These are phyloP conservation scores for Lodderomyces jiufengensis DNA, from an alignment of 1,139 yeast species.

Conservation along the genomic window DNA sequence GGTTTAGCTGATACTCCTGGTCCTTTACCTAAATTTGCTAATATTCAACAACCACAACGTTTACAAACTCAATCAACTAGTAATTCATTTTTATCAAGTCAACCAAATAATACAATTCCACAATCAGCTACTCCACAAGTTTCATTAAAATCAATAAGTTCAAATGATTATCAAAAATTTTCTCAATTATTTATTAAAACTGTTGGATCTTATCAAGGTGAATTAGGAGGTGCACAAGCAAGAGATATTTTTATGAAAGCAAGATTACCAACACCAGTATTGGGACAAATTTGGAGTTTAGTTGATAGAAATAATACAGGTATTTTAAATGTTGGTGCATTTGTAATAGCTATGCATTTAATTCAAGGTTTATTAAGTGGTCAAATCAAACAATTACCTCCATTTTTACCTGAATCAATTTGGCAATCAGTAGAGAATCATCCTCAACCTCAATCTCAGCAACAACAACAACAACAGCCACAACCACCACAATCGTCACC, in stretches of 20 bases:
- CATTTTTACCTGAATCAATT: conserved; percentile 59
- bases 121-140: conserved; percentile 34
- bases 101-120: conserved; percentile 39
- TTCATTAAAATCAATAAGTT: conserved; percentile 58
- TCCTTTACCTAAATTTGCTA: conserved; percentile 54
- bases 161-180: conserved; percentile 67
- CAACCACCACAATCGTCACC: conserved; percentile 8
- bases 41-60: conserved; percentile 22
- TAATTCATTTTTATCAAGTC: conserved; percentile 46
- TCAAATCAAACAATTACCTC: conserved; percentile 64
- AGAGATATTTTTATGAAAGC: conserved; percentile 86
- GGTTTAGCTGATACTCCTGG: conserved; percentile 54
- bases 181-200: conserved; percentile 72
- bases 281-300: conserved; percentile 87
- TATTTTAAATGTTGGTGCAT: conserved; percentile 64
- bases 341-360: conserved; percentile 91
- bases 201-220: conserved; percentile 49
- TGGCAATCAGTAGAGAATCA: conserved; percentile 52
- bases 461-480: conserved; percentile 10
- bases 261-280: conserved; percentile 64
- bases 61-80: conserved; percentile 38
- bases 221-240: conserved; percentile 71
- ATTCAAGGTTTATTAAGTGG: conserved; percentile 79
- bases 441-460: conserved; percentile 2
- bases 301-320: conserved; percentile 80